phyloP scores from a whole-genome alignment of 2,329 filamentous ascomycete species.

The Thelonectria blattea region DNA sequence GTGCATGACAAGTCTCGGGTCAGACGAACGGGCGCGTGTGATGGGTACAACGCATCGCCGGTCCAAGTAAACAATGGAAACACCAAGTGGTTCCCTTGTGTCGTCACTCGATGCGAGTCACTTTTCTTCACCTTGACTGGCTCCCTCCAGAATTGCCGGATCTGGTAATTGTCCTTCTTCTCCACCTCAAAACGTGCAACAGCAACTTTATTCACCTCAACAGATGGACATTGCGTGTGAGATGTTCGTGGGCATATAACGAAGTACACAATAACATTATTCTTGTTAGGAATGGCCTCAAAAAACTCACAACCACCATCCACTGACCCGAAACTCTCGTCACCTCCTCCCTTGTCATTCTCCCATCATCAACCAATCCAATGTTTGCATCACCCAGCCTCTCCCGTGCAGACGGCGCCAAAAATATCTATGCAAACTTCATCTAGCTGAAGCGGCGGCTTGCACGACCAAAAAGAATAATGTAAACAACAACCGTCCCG shows the following conservation, averaged over 20 bases:
- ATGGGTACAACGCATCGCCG: not conserved
- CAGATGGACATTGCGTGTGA: no score
- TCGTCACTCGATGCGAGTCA: not conserved
- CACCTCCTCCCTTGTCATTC: not conserved
- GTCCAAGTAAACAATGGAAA: not conserved
- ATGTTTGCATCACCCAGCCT: not conserved
- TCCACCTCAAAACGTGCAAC: no score
- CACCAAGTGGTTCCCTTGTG: not conserved
- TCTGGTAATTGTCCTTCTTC: not conserved
- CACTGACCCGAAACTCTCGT: not conserved
- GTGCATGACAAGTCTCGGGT: not conserved
- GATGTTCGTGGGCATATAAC: no score
- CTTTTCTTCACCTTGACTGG: not conserved
- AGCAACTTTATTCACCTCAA: not conserved
- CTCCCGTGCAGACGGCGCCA: not conserved
- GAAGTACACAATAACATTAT: not conserved
- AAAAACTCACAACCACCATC: no score
- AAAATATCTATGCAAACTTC: conserved; percentile 3
- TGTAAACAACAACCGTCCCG: conserved; percentile 8
- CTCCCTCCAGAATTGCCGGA: not conserved
- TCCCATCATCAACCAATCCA: not conserved
- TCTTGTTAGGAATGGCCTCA: not conserved
- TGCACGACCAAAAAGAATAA: conserved; percentile 7
- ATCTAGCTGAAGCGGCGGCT: conserved; percentile 11
- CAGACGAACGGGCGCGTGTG: not conserved